phyloP scores from a whole-genome alignment of 345 rosid species.

The Acer yangbiense region DNA sequence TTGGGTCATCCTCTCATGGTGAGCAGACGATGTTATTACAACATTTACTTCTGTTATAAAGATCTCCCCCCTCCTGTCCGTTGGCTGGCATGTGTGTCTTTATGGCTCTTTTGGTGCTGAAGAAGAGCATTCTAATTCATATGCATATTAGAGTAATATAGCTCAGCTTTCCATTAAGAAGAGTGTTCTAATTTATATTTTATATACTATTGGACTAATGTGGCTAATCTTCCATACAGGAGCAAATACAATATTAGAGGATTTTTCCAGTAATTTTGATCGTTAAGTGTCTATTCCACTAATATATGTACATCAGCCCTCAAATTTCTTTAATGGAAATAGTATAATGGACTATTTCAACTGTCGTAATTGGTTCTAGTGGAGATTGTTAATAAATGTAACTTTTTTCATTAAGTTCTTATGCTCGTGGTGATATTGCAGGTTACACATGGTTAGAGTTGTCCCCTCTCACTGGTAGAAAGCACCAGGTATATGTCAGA shows the following conservation, averaged over 20 bases:
- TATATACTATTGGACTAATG: not conserved
- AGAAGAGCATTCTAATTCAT: not conserved
- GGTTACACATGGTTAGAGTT: constrained; percentile 92
- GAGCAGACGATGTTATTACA: constrained; percentile 26
- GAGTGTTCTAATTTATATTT: not conserved
- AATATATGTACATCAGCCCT: not conserved
- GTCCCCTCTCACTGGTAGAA: constrained; percentile 90
- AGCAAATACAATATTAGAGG: not conserved
- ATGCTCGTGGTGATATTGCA: constrained; percentile 34
- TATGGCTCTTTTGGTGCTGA: not conserved
- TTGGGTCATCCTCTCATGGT: constrained; percentile 69
- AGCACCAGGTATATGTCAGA: constrained; percentile 72
- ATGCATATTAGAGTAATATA: not conserved
- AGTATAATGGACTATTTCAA: not conserved
- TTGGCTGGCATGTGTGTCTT: not conserved
- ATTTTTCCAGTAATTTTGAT: not conserved
- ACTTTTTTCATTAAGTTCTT: constrained; percentile 10
- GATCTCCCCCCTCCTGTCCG: not conserved
- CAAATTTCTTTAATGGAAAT: not conserved
- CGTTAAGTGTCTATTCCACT: not conserved
- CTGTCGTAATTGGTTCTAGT: not conserved
- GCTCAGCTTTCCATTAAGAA: not conserved
- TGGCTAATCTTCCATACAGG: not conserved
- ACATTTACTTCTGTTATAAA: not conserved
- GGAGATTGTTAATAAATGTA: not conserved